Conservation (phyloP, 1,284 basidiomycete genomes). For the Irpex sp. region DNA sequence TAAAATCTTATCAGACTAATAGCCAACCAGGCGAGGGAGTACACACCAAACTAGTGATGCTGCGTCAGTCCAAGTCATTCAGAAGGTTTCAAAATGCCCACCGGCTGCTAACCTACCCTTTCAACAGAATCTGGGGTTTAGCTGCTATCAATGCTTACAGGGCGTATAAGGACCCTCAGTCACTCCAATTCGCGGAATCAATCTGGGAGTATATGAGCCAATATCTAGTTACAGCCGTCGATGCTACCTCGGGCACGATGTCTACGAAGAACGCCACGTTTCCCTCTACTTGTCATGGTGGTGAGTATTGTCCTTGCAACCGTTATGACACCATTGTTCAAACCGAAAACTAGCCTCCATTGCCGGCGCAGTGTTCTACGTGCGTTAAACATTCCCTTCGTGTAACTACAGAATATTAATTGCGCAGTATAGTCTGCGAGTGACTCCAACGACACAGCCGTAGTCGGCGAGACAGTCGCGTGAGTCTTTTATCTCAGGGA, state of each 20-base stretch:
- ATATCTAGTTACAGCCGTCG: not conserved
- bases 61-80: not conserved
- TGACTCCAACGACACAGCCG: not conserved
- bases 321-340: no score
- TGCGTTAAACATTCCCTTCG: not conserved
- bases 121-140: not conserved
- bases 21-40: not conserved
- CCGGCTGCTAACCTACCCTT: not conserved
- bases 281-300: not conserved
- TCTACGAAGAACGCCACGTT: not conserved
- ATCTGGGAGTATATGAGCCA: not conserved
- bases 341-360: not conserved
- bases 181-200: not conserved
- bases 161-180: not conserved
- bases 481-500: not conserved
- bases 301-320: not conserved
- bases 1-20: no score
- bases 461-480: not conserved
- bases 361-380: conserved; percentile 7
- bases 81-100: no score
- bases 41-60: not conserved
- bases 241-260: not conserved
- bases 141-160: conserved; percentile 2
- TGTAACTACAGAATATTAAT: not conserved
- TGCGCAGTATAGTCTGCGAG: not conserved